Evolutionary conservation across 1,284 basidiomycete genomes (phyloP), one percentile per base, ranked within the genome.

Genomic region (Cutaneotrichosporon spelunceum): DNA sequence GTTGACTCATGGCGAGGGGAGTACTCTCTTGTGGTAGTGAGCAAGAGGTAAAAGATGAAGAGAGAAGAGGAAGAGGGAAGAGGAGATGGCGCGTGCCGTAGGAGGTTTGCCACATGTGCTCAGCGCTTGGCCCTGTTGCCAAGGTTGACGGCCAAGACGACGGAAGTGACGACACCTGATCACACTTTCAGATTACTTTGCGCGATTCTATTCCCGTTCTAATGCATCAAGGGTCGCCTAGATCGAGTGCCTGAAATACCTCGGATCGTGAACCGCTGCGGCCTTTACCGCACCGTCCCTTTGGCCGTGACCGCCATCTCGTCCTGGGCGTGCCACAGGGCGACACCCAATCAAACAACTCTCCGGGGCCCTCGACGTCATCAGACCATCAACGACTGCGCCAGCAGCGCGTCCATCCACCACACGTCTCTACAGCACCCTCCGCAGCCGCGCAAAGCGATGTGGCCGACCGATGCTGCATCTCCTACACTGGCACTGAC

Each of bases 21-120:
- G 6, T 8, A 14, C 54, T 52, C 29, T 34, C 30, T n/a, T n/a
- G n/a, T n/a, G 30, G 44, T 48, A 47, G 44, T 56, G 29, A 50
- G 7, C 14, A 50, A n/a, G 48, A 50, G 48, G 19, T 30, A 50
- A 24, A 24, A 47, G 45, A 19, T 42, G 39, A 47, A 47, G 44
- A n/a, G 44, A 49, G 47, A 49, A 19, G 30, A 19, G 19, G 27
- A 50, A 47, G 9, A 26, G 48, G 26, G 19, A 30, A 27, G 19
- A 50, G 14, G 24, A 27, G 30, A 30, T 3, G 14, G 39, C 16
- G 39, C 4, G 11, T 4, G 34, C 11, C 4, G 34, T 13, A 36
- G 34, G 34, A 11, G 24, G 47, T n/a, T n/a, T n/a, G n/a, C 13
- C 30, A 1, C 30, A 33, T 33, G 44, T 26, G 45, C 3, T 0